These are phyloP conservation scores for Perkinsus marinus DNA, from an alignment of 169 alveolate species.

Conservation along the genomic window DNA sequence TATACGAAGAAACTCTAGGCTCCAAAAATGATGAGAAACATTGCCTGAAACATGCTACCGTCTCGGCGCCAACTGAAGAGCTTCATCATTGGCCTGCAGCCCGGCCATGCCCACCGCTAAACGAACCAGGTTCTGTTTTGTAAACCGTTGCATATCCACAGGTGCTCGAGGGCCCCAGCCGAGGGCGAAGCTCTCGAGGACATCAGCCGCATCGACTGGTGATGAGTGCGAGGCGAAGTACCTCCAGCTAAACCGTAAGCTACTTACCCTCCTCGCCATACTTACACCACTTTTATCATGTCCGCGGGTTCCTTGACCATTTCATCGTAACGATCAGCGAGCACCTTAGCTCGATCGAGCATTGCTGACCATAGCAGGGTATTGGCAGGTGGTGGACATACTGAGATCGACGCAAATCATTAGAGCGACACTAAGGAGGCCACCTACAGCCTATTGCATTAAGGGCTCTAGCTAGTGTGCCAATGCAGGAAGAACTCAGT, in stretches of 20 bases:
- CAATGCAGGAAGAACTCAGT: neutral
- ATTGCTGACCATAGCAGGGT: neutral
- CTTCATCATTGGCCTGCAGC: neutral
- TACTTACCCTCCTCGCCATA: neutral
- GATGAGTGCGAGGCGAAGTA: neutral
- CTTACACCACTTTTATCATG: neutral
- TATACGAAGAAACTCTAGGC: neutral
- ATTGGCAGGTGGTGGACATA: neutral
- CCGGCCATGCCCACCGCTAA: neutral
- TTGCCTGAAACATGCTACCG: neutral
- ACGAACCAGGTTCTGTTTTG: neutral
- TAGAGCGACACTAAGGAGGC: neutral
- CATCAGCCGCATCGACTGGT: neutral
- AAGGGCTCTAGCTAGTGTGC: neutral
- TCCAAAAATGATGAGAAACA: neutral
- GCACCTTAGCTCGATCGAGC: neutral
- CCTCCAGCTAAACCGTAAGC: neutral
- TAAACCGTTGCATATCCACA: neutral
- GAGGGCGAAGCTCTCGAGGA: neutral
- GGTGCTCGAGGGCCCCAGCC: neutral
- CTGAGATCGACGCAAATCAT: neutral
- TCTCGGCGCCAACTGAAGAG: neutral
- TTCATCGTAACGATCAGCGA: neutral
- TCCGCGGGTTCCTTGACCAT: neutral
- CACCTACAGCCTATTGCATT: neutral